A percentile compares a stretch with the other conserved stretches of the same genome.
These are phyloP conservation scores for Trifolium subterraneum DNA, from an alignment of 306 rosid species.

Conservation along the genomic window DNA sequence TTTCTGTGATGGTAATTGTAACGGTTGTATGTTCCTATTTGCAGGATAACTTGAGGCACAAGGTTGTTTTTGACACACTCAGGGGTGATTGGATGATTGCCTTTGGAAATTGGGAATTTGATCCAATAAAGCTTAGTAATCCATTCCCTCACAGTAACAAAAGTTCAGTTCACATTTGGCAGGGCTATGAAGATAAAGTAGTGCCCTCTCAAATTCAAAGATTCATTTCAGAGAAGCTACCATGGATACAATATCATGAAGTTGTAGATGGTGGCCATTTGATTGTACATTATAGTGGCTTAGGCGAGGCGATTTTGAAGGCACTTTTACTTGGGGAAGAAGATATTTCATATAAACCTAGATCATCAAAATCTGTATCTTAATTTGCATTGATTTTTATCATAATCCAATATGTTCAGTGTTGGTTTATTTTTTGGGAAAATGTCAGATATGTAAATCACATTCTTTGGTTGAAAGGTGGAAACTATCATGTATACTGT, in stretches of 20 bases:
- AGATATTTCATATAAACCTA: slow-evolving; percentile 56
- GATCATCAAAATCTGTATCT: slow-evolving; percentile 39
- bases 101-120: slow-evolving; percentile 83
- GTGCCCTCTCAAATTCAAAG: slow-evolving; percentile 87
- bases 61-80: slow-evolving; percentile 78
- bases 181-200: slow-evolving; percentile 89
- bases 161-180: slow-evolving; percentile 84
- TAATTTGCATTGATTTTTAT: slow-evolving; percentile 32
- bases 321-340: slow-evolving; percentile 92
- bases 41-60: slow-evolving; percentile 64
- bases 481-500: slow-evolving; percentile 44
- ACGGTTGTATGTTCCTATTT: slow-evolving; percentile 35
- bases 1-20: slow-evolving; percentile 29
- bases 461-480: slow-evolving; percentile 48
- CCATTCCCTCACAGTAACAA: slow-evolving; percentile 64
- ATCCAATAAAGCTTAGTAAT: slow-evolving; percentile 71
- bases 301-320: slow-evolving; percentile 79
- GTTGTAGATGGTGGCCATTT: slow-evolving; percentile 94
- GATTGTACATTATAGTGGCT: slow-evolving; percentile 78
- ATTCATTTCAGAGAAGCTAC: slow-evolving; percentile 70
- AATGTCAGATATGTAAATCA: slow-evolving; percentile 40
- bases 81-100: slow-evolving; percentile 74
- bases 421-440: slow-evolving; percentile 28
- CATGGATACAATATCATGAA: slow-evolving; percentile 88
- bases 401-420: slow-evolving; percentile 17